phyloP scores from a whole-genome alignment of 495 filamentous ascomycete genomes.

The Aspergillus nidulans region DNA sequence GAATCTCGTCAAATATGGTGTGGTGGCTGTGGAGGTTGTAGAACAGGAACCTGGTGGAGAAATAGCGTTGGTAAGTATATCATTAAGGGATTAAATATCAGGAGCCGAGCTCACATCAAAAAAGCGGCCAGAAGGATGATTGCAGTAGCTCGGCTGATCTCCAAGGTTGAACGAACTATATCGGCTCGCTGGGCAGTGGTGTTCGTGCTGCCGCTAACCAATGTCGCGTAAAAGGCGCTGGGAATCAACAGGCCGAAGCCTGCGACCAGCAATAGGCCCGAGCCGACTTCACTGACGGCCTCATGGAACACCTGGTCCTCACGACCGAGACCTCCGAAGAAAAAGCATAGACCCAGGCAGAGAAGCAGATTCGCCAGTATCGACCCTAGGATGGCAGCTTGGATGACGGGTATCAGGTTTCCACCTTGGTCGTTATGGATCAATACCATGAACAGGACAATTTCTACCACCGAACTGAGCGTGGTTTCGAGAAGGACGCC shows the following conservation, averaged over 20 bases:
- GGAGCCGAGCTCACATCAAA: slow-evolving; percentile 37
- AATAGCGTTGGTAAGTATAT: neutral
- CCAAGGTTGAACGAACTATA: slow-evolving; percentile 48
- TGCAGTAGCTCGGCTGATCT: slow-evolving; percentile 70
- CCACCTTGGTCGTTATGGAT: slow-evolving; percentile 35
- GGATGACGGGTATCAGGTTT: slow-evolving; percentile 65
- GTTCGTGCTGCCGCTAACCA: slow-evolving; percentile 39
- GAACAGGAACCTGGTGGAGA: slow-evolving; percentile 55
- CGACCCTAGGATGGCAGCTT: slow-evolving; percentile 76
- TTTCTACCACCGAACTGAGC: slow-evolving; percentile 72
- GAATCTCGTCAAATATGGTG: slow-evolving; percentile 66
- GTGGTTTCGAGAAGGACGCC: slow-evolving; percentile 76
- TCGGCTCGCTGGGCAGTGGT: slow-evolving; percentile 26
- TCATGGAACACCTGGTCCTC: slow-evolving; percentile 67
- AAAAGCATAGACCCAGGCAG: slow-evolving; percentile 74
- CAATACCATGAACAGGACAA: slow-evolving; percentile 78
- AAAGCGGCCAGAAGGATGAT: slow-evolving; percentile 79
- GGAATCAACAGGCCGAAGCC: slow-evolving; percentile 80
- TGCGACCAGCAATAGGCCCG: slow-evolving; percentile 74
- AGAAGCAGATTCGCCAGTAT: slow-evolving; percentile 74
- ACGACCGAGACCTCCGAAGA: slow-evolving; percentile 65
- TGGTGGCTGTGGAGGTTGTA: slow-evolving; percentile 85
- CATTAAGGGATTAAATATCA: neutral
- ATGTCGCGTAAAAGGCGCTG: slow-evolving; percentile 65
- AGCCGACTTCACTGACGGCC: slow-evolving; percentile 75